phyloP scores from a whole-genome alignment of 1,139 yeast genomes.

The Geotrichum fermentans region DNA sequence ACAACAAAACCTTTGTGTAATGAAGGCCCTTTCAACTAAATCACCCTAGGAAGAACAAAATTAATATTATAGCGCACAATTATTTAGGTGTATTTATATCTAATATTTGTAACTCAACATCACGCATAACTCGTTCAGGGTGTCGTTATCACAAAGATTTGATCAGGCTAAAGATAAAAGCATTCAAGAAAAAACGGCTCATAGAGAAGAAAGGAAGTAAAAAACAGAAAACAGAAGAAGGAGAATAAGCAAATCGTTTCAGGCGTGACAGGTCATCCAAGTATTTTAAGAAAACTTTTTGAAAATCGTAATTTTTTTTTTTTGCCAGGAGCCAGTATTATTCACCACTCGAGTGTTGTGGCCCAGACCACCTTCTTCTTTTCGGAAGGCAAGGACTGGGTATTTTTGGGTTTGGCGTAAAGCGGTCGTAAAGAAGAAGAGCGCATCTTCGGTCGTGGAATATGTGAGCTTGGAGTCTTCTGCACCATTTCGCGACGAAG shows the following conservation, averaged over 20 bases:
- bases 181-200: background rate
- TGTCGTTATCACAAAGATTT: too few species aligned
- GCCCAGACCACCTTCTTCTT: background rate
- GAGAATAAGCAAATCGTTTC: background rate
- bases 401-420: background rate
- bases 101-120: too few species aligned
- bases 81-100: too few species aligned
- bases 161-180: background rate
- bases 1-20: too few species aligned
- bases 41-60: too few species aligned
- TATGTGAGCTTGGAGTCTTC: too few species aligned
- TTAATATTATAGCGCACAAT: too few species aligned
- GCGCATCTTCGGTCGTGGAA: background rate
- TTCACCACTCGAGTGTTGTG: background rate
- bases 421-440: background rate
- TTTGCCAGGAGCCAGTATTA: too few species aligned
- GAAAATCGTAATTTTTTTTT: too few species aligned
- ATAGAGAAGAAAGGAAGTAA: too few species aligned
- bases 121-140: too few species aligned
- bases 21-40: too few species aligned
- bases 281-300: background rate
- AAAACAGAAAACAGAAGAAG: background rate
- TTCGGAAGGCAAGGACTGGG: background rate
- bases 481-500: conserved; percentile 2
- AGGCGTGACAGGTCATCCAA: background rate